Evolutionary conservation across 352 stramenopile species (phyloP).

Genomic region (Phytopythium delawarense): DNA sequence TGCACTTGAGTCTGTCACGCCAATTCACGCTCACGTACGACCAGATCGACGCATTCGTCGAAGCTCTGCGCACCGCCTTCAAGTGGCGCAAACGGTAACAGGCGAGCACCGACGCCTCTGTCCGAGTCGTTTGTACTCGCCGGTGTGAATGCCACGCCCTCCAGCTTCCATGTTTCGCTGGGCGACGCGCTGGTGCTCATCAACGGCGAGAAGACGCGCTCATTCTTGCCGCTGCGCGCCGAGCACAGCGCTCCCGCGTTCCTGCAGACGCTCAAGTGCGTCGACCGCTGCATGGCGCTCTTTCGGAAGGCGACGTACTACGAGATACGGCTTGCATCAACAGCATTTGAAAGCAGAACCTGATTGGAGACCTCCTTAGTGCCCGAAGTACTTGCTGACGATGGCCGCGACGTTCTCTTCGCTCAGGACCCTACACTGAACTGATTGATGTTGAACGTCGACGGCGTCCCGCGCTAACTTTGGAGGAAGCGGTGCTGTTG

Average conservation of each 20-base stretch:
- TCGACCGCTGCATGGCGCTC: constrained; percentile 56
- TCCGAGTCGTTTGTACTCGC: not conserved
- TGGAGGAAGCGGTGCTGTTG: too few relatives aligned
- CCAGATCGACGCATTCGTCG: constrained; percentile 67
- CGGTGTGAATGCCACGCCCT: not conserved
- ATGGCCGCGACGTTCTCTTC: constrained; percentile 17
- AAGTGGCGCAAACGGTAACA: constrained; percentile 67
- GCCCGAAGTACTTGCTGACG: constrained; percentile 38
- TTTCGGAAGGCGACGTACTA: constrained; percentile 59
- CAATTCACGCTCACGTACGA: constrained; percentile 68
- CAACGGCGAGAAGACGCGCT: constrained; percentile 74
- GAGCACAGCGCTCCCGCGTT: constrained; percentile 28
- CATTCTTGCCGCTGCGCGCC: constrained; percentile 65
- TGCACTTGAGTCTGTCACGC: constrained; percentile 75
- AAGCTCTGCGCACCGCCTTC: constrained; percentile 53
- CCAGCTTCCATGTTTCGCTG: constrained; percentile 50
- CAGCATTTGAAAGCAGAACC: not conserved
- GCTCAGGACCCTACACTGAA: constrained; percentile 42
- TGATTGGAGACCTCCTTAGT: not conserved
- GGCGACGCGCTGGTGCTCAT: constrained; percentile 36
- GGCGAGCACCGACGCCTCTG: not conserved
- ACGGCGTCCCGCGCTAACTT: too few relatives aligned
- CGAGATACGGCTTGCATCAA: constrained; percentile 27
- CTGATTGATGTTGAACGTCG: too few relatives aligned
- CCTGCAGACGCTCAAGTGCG: constrained; percentile 37